Conservation (phyloP, 148 eudicot species). For the Diospyros lotus region DNA sequence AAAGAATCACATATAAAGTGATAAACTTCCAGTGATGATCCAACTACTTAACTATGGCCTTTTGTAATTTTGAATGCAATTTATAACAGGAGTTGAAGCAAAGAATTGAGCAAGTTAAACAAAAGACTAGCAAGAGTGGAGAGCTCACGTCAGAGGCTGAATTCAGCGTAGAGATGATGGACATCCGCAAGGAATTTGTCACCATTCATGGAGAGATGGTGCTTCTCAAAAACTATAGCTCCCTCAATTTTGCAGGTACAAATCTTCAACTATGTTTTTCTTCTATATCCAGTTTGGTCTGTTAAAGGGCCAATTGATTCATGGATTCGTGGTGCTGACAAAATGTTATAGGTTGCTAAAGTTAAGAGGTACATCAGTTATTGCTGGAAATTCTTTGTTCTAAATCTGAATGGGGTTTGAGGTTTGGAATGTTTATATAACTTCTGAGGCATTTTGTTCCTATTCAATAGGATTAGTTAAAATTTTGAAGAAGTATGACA, state of each 20-base stretch:
- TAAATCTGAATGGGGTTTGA: background rate
- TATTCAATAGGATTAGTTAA: conserved; percentile 62
- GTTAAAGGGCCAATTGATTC: background rate
- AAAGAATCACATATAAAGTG: background rate
- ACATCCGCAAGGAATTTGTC: conserved; percentile 81
- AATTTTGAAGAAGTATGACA: conserved; percentile 87
- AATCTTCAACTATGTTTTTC: background rate
- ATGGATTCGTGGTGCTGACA: conserved; percentile 7
- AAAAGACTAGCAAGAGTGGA: conserved; percentile 47
- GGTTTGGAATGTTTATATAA: background rate
- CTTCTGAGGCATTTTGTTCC: conserved; percentile 9
- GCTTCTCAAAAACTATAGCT: conserved; percentile 91
- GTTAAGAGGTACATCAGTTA: conserved; percentile 3
- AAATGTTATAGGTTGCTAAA: background rate
- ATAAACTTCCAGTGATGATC: background rate
- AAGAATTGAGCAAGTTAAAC: conserved; percentile 64
- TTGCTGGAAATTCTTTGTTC: background rate
- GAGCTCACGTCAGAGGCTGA: conserved; percentile 56
- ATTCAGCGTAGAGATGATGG: conserved; percentile 84
- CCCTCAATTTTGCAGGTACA: conserved; percentile 93
- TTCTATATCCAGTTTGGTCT: conserved; percentile 2
- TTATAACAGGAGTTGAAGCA: conserved; percentile 70
- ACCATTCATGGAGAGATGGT: conserved; percentile 97
- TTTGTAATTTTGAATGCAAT: background rate
- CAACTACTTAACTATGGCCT: background rate